Evolutionary conservation across 805 yeast genomes (phyloP).

Genomic region (Dipodascopsis uninucleata): DNA sequence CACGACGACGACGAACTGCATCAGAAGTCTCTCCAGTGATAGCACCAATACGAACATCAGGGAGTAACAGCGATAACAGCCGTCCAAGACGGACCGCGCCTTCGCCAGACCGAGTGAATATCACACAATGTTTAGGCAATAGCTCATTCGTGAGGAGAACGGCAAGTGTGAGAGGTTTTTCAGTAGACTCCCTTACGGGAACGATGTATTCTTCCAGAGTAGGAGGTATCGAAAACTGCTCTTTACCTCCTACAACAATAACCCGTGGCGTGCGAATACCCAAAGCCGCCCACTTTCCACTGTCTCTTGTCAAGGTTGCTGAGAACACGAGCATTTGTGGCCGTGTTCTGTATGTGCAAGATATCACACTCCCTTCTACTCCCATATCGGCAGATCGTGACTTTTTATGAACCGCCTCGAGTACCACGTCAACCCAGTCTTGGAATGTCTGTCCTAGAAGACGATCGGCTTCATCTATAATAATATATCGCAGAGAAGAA

Average conservation of each 20-base stretch:
- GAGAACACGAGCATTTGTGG: constrained; percentile 71
- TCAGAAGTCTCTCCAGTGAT: constrained; percentile 40
- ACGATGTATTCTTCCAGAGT: constrained; percentile 39
- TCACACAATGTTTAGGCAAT: constrained; percentile 44
- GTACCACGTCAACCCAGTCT: constrained; percentile 70
- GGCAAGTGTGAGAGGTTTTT: constrained; percentile 72
- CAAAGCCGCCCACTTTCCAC: constrained; percentile 75
- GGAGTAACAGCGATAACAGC: constrained; percentile 48
- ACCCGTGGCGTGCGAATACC: constrained; percentile 69
- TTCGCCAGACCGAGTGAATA: constrained; percentile 80
- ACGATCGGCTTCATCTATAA: constrained; percentile 97
- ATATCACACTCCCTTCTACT: not conserved
- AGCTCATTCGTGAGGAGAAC: constrained; percentile 45
- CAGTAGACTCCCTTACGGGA: constrained; percentile 32
- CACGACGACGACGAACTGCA: constrained; percentile 50
- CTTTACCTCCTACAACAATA: constrained; percentile 60
- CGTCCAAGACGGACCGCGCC: constrained; percentile 75
- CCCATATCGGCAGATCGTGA: constrained; percentile 5
- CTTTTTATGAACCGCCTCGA: constrained; percentile 27
- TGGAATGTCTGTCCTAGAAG: constrained; percentile 88
- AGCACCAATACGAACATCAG: constrained; percentile 37
- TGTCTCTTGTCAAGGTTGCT: constrained; percentile 91
- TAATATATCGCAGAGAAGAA: constrained; percentile 72
- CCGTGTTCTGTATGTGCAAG: constrained; percentile 24
- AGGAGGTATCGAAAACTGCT: constrained; percentile 40